Conservation (phyloP, 2,329 filamentous ascomycete genomes). For the Lachnellula cervina region DNA sequence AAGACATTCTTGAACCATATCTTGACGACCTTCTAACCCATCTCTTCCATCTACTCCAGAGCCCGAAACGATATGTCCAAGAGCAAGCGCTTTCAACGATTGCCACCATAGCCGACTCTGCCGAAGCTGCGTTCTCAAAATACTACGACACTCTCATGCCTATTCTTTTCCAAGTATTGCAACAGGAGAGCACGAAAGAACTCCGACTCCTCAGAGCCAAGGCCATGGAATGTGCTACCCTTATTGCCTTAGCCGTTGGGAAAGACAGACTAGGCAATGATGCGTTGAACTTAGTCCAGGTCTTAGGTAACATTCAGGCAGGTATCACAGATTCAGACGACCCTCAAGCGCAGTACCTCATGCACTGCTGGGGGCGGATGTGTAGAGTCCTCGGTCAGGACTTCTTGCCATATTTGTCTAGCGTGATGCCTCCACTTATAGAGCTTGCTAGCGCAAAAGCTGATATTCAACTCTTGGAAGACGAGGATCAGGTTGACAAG, state of each 20-base stretch:
- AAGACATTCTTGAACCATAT: constrained; percentile 85
- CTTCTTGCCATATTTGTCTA: constrained; percentile 87
- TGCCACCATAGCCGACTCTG: constrained; percentile 97
- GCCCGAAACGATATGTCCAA: constrained; percentile 91
- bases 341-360: constrained; percentile 91
- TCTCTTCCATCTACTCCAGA: constrained; percentile 82
- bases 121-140: constrained; percentile 87
- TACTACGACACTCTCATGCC: constrained; percentile 98
- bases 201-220: constrained; percentile 88
- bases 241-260: constrained; percentile 92
- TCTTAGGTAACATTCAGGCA: constrained; percentile 81
- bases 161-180: constrained; percentile 81
- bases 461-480: constrained; percentile 92
- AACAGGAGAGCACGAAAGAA: constrained; percentile 88
- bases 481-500: constrained; percentile 88
- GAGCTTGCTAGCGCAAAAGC: constrained; percentile 92
- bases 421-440: constrained; percentile 89
- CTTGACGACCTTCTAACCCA: constrained; percentile 81
- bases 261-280: constrained; percentile 87
- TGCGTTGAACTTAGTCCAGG: constrained; percentile 79
- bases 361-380: constrained; percentile 99
- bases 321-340: constrained; percentile 88
- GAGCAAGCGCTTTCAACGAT: constrained; percentile 97
- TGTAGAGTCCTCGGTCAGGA: constrained; percentile 86
- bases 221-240: constrained; percentile 97